These are phyloP conservation scores for Alternaria incomplexa DNA, from an alignment of 2,329 filamentous ascomycete genomes.

Conservation along the genomic window DNA sequence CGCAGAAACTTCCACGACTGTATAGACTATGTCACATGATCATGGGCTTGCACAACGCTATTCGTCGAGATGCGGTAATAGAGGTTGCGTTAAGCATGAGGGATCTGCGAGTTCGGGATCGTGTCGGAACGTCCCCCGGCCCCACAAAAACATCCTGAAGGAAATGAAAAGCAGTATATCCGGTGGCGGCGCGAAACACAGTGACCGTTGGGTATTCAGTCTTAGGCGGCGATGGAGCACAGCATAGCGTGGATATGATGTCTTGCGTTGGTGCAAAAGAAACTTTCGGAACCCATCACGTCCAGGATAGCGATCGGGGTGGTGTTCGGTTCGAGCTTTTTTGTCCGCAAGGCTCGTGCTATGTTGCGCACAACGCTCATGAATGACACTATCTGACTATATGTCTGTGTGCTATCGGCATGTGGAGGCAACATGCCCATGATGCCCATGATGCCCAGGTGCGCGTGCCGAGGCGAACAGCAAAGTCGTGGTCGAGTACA, in stretches of 20 bases:
- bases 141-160: constrained; percentile 11
- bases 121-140: constrained; percentile 5
- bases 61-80: constrained; percentile 12
- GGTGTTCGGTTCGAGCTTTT: neutral
- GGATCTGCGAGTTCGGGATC: constrained; percentile 24
- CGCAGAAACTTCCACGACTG: neutral
- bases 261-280: constrained; percentile 2
- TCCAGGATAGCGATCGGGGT: neutral
- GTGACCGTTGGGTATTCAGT: neutral
- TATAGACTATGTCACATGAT: neutral
- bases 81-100: constrained; percentile 29
- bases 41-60: neutral
- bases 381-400: neutral
- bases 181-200: constrained; percentile 3
- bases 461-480: neutral
- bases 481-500: constrained; percentile 8
- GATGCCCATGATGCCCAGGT: neutral
- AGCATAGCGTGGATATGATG: neutral
- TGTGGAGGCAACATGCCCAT: neutral
- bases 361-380: neutral
- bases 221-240: constrained; percentile 21
- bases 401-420: neutral
- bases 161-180: constrained; percentile 14
- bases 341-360: constrained; percentile 5
- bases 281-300: neutral